Conservation (phyloP, 2,329 filamentous ascomycete species). For the Coleophoma crateriformis region DNA sequence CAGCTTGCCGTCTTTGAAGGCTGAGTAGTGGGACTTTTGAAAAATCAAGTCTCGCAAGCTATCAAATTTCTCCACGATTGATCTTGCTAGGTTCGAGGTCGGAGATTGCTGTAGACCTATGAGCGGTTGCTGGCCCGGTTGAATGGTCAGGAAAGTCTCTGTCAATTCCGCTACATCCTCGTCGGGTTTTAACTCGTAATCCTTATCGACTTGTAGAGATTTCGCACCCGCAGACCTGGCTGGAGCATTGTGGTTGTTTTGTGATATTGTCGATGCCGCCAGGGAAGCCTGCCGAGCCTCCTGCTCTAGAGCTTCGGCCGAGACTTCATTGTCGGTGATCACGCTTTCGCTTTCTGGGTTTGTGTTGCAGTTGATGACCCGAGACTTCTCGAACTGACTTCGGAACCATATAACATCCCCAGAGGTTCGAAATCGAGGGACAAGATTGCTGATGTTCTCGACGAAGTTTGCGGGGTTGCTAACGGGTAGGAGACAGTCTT, state of each 20-base stretch:
- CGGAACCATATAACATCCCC: slow-evolving; percentile 81
- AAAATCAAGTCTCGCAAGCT: slow-evolving; percentile 40
- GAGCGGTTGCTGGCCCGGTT: slow-evolving; percentile 19
- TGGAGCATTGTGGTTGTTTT: slow-evolving; percentile 9
- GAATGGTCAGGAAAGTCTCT: slow-evolving; percentile 23
- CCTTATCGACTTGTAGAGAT: slow-evolving; percentile 3
- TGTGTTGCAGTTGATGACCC: slow-evolving; percentile 46
- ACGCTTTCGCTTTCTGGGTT: slow-evolving; percentile 21
- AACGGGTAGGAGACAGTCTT: slow-evolving; percentile 63
- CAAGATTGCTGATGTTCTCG: slow-evolving; percentile 59
- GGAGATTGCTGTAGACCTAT: slow-evolving; percentile 39
- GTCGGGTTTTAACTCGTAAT: slow-evolving; percentile 7
- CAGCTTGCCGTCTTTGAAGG: slow-evolving; percentile 70
- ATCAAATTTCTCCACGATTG: slow-evolving; percentile 37
- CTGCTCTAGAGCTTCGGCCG: neutral
- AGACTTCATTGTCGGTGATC: slow-evolving; percentile 23
- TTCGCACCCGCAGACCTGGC: neutral
- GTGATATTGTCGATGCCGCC: slow-evolving; percentile 8
- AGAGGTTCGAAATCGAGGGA: slow-evolving; percentile 65
- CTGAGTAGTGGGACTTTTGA: slow-evolving; percentile 79
- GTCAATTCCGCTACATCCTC: slow-evolving; percentile 8
- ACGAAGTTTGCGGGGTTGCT: slow-evolving; percentile 60
- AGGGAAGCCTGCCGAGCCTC: slow-evolving; percentile 1
- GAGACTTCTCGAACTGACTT: slow-evolving; percentile 63
- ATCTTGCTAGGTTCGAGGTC: slow-evolving; percentile 39